phyloP scores from a whole-genome alignment of 495 filamentous ascomycete species.

The Astrocystis sublimbata region DNA sequence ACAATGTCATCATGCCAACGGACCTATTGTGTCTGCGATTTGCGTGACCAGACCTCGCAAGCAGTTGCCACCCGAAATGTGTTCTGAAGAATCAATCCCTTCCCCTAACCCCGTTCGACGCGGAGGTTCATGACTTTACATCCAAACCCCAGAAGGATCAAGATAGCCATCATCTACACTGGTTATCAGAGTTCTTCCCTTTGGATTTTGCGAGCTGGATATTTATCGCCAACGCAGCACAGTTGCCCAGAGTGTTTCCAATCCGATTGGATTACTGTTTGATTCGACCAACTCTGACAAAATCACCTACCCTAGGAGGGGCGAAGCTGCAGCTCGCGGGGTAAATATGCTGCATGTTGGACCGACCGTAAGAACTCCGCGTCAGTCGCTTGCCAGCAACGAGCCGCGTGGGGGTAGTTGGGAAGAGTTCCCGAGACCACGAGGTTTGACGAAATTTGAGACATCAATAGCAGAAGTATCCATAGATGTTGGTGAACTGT shows the following conservation, averaged over 20 bases:
- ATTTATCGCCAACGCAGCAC: too few relatives aligned
- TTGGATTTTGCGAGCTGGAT: too few relatives aligned
- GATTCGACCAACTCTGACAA: neutral
- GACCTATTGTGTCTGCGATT: neutral
- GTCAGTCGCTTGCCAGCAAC: conserved; percentile 9
- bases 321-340: conserved; percentile 3
- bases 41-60: neutral
- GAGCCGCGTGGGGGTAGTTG: neutral
- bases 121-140: too few relatives aligned
- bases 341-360: neutral
- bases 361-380: neutral
- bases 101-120: neutral
- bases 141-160: too few relatives aligned
- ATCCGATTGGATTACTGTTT: too few relatives aligned
- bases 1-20: neutral
- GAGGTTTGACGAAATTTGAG: neutral
- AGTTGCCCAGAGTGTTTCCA: too few relatives aligned
- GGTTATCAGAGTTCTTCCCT: too few relatives aligned
- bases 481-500: too few relatives aligned
- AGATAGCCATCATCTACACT: too few relatives aligned
- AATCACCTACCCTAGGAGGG: conserved; percentile 13
- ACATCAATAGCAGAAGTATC: neutral
- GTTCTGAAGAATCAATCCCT: neutral
- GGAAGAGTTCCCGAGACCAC: too few relatives aligned
- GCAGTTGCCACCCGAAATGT: neutral